phyloP scores from a whole-genome alignment of 495 filamentous ascomycete species.

The Apodospora peruviana region DNA sequence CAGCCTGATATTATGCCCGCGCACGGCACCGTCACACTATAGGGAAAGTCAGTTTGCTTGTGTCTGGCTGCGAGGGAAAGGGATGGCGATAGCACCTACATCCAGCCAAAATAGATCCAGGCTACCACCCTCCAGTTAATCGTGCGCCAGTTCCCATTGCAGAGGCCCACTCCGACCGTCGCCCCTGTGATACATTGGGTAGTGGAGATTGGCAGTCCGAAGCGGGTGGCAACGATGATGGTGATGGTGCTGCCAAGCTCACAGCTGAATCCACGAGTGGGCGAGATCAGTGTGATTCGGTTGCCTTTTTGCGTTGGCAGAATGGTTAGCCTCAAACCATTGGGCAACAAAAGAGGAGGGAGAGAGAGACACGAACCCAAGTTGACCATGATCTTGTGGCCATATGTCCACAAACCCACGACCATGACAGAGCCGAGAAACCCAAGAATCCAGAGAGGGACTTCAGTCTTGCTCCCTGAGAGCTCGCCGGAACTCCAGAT shows the following conservation, averaged over 20 bases:
- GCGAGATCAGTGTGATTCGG: slow-evolving; percentile 59
- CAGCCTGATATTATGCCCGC: slow-evolving; percentile 52
- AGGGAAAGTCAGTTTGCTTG: background rate
- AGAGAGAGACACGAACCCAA: slow-evolving; percentile 27
- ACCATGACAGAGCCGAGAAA: slow-evolving; percentile 53
- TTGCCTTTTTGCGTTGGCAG: slow-evolving; percentile 46
- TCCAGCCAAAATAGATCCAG: slow-evolving; percentile 53
- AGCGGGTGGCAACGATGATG: slow-evolving; percentile 52
- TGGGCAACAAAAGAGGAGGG: background rate
- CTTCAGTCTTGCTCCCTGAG: slow-evolving; percentile 46
- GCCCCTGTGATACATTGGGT: slow-evolving; percentile 59
- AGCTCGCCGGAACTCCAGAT: slow-evolving; percentile 48
- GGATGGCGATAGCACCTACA: slow-evolving; percentile 10
- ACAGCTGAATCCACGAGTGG: slow-evolving; percentile 57
- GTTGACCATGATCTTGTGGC: slow-evolving; percentile 60
- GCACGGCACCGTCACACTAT: slow-evolving; percentile 42
- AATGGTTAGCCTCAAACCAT: background rate
- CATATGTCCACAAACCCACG: slow-evolving; percentile 59
- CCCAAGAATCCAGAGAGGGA: slow-evolving; percentile 55
- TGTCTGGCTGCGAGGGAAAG: background rate
- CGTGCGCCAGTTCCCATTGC: slow-evolving; percentile 50
- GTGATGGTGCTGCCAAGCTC: slow-evolving; percentile 62
- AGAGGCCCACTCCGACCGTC: slow-evolving; percentile 58
- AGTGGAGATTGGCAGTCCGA: slow-evolving; percentile 53
- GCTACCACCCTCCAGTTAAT: slow-evolving; percentile 58